Conservation (phyloP, 305 asterid species). For the Solanum hybrid region DNA sequence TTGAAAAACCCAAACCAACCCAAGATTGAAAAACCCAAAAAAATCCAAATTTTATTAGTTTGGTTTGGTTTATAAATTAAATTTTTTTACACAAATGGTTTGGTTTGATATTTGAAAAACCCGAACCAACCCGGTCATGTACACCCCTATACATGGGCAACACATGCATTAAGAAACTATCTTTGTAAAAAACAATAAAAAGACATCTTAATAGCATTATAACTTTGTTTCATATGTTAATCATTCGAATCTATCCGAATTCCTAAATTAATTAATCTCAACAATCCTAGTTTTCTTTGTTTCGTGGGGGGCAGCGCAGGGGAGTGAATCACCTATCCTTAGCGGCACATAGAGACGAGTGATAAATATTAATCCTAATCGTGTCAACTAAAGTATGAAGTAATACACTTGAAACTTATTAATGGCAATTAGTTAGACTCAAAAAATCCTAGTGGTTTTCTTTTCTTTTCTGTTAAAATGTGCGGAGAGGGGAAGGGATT, state of each 20-base stretch:
- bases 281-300: background rate
- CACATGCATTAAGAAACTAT: background rate
- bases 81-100: too few relatives aligned
- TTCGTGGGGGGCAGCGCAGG: too few relatives aligned
- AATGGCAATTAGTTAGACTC: background rate
- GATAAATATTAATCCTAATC: background rate
- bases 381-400: background rate
- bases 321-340: background rate
- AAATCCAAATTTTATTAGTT: too few relatives aligned
- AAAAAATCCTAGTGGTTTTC: background rate
- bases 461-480: background rate
- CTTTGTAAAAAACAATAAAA: background rate
- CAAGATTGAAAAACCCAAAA: too few relatives aligned
- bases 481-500: background rate
- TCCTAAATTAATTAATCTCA: background rate
- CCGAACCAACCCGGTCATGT: too few relatives aligned
- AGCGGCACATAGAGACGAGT: background rate
- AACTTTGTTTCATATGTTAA: too few relatives aligned
- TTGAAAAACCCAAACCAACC: too few relatives aligned
- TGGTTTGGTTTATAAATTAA: too few relatives aligned
- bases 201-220: background rate
- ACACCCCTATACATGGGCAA: background rate
- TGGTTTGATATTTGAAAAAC: too few relatives aligned
- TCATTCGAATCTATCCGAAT: background rate
- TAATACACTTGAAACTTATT: background rate